Evolutionary conservation across 1,284 basidiomycete genomes (phyloP), one percentile per base, ranked within the genome.

Genomic region (Golubevia sp.): DNA sequence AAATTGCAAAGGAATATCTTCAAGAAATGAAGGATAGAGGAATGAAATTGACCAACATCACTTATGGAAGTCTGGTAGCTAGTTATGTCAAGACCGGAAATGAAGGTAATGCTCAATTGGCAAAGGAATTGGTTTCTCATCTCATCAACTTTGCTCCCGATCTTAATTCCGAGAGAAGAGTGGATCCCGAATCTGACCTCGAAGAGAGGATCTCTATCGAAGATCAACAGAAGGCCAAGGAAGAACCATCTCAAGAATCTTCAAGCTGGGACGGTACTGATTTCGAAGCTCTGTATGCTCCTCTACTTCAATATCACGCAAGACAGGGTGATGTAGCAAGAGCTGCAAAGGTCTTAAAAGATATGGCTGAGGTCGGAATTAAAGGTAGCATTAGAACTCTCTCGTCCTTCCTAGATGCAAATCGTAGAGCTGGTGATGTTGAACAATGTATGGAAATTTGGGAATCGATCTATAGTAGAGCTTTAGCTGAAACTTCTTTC

Each of bases 381-480:
- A 81, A 86, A 62, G 87, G 89, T 2, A 88, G 89, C 0, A 79
- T 95, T 38, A 86, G 87, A 23, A 86, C 88, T 2, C 86, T 92
- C 68, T 89, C 89, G 2, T 86, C 88, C 57, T 84, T 96, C 23
- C 87, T 98, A 77, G 89, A 93, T 69, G 89, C 88, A 0, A 91
- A 96, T 79, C 89, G 92, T 20, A 87, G 87, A 21, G 86, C 86
- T 1, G 85, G 86, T 25, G 87, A 92, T 68, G 76, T 89, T 11
- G 87, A 89, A 2, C 87, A 85, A 1, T 89, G 90, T 20, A 84
- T 86, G 60, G 83, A 87, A 21, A 75, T 92, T 3, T 97, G 94
- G 93, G 86, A 89, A 13, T 86, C 89, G 62, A 89, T 93, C 55
- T 86, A 89, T 78, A 79, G 88, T 20, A 79, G 89, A 48, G 90